These are phyloP conservation scores for Trametes maxima DNA, from an alignment of 768 basidiomycete species.

Conservation along the genomic window DNA sequence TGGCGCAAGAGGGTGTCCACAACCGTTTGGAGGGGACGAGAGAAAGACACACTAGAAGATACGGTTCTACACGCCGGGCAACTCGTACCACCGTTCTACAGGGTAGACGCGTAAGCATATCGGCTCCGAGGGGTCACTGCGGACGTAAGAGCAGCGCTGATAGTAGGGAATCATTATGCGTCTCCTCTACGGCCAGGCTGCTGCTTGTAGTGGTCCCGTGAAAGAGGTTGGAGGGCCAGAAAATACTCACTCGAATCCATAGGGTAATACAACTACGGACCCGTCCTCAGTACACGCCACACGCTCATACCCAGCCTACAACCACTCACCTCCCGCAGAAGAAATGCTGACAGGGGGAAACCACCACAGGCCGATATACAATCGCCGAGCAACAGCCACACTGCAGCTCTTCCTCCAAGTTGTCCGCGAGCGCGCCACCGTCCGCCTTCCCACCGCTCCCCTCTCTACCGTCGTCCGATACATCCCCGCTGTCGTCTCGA, in stretches of 20 bases:
- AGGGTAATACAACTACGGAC: conserved; percentile 69
- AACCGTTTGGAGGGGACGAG: conserved; percentile 71
- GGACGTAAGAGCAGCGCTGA: not conserved
- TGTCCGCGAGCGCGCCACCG: conserved; percentile 51
- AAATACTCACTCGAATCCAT: conserved; percentile 77
- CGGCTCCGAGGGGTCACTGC: not conserved
- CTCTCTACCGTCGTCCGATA: not conserved
- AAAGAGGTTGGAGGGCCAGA: not conserved
- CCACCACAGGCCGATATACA: conserved; percentile 79
- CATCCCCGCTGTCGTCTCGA: conserved; percentile 45
- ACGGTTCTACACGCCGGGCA: conserved; percentile 79
- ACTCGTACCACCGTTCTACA: conserved; percentile 80
- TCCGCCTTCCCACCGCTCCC: conserved; percentile 18
- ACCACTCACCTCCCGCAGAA: conserved; percentile 80
- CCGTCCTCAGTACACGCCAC: not conserved
- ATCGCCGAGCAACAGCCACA: conserved; percentile 87
- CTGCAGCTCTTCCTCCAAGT: conserved; percentile 73
- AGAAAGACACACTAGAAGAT: conserved; percentile 71
- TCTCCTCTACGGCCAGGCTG: not conserved
- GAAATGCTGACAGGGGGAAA: conserved; percentile 86
- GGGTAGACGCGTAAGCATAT: conserved; percentile 20
- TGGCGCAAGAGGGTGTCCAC: conserved; percentile 72
- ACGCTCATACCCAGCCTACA: not conserved
- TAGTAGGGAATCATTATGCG: not conserved
- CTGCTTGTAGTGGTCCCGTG: too few relatives aligned